Evolutionary conservation across 148 eudicot species (phyloP).

Genomic region (Agrostemma githago): DNA sequence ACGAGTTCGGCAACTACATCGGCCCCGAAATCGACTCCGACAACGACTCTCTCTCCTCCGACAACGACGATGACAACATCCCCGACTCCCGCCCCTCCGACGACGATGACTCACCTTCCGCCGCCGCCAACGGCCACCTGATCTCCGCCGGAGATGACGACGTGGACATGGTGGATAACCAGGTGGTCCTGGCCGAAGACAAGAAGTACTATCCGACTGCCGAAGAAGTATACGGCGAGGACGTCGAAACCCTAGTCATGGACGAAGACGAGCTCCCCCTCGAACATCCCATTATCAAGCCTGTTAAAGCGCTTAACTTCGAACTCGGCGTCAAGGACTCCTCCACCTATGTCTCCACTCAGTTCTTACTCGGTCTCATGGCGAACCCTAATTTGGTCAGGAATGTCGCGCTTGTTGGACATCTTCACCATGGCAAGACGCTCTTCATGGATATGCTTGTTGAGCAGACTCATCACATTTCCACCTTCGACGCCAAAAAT

Average conservation of each 20-base stretch:
- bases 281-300: constrained; percentile 84
- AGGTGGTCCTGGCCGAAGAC: constrained; percentile 85
- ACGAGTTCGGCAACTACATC: constrained; percentile 97
- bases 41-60: constrained; percentile 57
- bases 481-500: constrained; percentile 84
- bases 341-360: constrained; percentile 94
- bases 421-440: constrained; percentile 85
- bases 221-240: constrained; percentile 93
- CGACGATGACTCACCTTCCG: constrained; percentile 42
- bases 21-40: constrained; percentile 98
- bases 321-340: constrained; percentile 89
- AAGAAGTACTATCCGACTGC: constrained; percentile 98
- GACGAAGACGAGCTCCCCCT: constrained; percentile 92
- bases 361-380: constrained; percentile 82
- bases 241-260: constrained; percentile 94
- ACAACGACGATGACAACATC: constrained; percentile 25
- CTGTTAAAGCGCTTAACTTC: constrained; percentile 75
- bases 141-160: constrained; percentile 49
- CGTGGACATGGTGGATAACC: constrained; percentile 62
- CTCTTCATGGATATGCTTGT: constrained; percentile 95
- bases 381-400: constrained; percentile 85
- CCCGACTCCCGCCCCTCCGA: constrained; percentile 16
- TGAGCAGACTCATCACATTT: constrained; percentile 84
- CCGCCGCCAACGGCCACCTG: constrained; percentile 35
- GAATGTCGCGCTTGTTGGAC: constrained; percentile 89